Evolutionary conservation across 305 asterid genomes (phyloP).

Genomic region (Solanum hybrid): DNA sequence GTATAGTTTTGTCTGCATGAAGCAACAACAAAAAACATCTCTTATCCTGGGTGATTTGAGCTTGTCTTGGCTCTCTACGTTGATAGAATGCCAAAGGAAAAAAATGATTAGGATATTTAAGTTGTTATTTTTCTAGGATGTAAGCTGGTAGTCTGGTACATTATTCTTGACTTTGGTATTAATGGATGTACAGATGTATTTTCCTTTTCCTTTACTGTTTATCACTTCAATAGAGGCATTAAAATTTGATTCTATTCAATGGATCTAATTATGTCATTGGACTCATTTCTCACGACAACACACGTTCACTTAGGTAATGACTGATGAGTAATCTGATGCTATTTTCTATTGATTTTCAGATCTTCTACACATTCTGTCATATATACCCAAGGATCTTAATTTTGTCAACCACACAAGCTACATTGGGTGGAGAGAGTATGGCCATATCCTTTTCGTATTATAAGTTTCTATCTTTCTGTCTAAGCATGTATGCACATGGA

Average conservation of each 20-base stretch:
- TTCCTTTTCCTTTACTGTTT: not conserved
- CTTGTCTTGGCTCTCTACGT: not conserved
- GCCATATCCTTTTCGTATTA: constrained; percentile 8
- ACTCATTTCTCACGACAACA: not conserved
- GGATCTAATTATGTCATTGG: not conserved
- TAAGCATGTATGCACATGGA: not conserved
- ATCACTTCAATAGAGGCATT: not conserved
- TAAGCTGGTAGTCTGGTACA: not conserved
- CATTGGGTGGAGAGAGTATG: constrained; percentile 96
- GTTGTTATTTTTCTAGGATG: not conserved
- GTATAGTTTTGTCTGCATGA: not conserved
- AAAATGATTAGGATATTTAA: not conserved
- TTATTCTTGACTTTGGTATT: not conserved
- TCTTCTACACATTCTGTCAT: constrained; percentile 85
- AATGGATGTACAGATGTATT: not conserved
- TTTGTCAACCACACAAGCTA: constrained; percentile 87
- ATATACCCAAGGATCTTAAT: constrained; percentile 80
- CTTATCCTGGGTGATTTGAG: not conserved
- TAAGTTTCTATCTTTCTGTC: not conserved
- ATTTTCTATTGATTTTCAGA: constrained; percentile 37
- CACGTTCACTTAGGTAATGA: not conserved
- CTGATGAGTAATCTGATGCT: not conserved
- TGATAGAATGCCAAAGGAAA: not conserved
- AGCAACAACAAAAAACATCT: not conserved
- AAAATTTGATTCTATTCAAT: not conserved